Base-by-base conservation (phyloP, 1,284 basidiomycete species). In the Pisolithus thermaeus region DNA sequence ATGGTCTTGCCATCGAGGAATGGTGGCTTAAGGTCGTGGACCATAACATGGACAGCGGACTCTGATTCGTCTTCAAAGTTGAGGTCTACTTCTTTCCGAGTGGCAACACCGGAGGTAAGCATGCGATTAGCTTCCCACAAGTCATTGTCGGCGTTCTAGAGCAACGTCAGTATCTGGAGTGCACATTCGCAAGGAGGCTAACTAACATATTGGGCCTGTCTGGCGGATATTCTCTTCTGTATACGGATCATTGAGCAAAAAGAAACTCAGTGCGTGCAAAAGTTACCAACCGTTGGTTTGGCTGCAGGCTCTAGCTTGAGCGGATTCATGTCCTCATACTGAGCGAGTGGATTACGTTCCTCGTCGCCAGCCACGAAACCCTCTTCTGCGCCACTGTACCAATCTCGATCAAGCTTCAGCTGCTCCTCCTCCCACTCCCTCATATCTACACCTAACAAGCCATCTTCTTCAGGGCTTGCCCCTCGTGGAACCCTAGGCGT, bases 101-200 rank as follows among this genome's bases (percentile, higher is more conserved):
- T 91, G 1, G 91, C 90, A 14, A 98, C 87, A 62, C 97, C 97
- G 12, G 95, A 97, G 0, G 91, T 93, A 11, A 94, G 78, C 86
- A 99, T 92, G 63, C 95, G 90, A 63, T 99, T 98, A 7, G 90
- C 90, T 74, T 99, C 97, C 97, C 97, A 99, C 1, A 96, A 75
- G 60, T 99, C 96, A 59, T 95, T 96, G 67, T 99, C 97, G 22
- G 92, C 92, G 60, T 97, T 97, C 90, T 94, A 63, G 2, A 44
- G 12, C 8, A 16, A 5, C 16, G 4, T 59, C 32, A 49, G 51
- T 44, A 44, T 47, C 38, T 3, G 28, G 8, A 35, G 6, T 12
- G 2, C 0, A 16, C 5, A 22, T 1, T 4, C 5, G 9, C 6
- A 14, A 7, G 48, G 36, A n/a, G 28, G 22, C 7, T 18, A 4